Evolutionary conservation across 129 eudicot genomes (phyloP).

Genomic region (Flaveria brownii): DNA sequence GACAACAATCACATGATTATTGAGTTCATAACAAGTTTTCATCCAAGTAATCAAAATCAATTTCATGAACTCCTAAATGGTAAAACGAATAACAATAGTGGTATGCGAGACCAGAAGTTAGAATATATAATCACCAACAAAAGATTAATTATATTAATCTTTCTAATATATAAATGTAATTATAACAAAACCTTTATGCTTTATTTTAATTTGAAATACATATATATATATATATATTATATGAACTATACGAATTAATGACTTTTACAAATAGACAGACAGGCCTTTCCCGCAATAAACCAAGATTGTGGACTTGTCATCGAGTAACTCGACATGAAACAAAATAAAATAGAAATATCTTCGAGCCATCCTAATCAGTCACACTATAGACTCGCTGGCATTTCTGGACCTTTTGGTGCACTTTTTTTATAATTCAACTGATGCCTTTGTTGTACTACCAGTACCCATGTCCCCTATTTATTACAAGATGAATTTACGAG

Average conservation of each 20-base stretch:
- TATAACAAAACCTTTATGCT: not conserved
- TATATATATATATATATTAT: not conserved
- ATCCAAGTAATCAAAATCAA: too few species aligned
- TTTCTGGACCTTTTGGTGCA: constrained; percentile 30
- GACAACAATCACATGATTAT: too few species aligned
- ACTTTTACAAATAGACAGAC: not conserved
- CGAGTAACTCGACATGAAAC: constrained; percentile 16
- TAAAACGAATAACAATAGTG: too few species aligned
- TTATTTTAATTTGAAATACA: not conserved
- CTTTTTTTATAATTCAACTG: constrained; percentile 10
- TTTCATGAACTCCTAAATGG: too few species aligned
- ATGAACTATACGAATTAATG: not conserved
- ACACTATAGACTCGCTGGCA: constrained; percentile 28
- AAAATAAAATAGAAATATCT: constrained; percentile 19
- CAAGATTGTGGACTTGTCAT: constrained; percentile 23
- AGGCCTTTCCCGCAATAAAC: constrained; percentile 15
- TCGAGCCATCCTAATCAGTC: constrained; percentile 33
- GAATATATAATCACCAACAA: too few species aligned
- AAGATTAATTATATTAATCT: too few species aligned
- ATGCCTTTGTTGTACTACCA: constrained; percentile 7
- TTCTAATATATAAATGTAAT: too few species aligned
- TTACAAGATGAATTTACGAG: constrained; percentile 10
- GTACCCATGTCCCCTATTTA: constrained; percentile 28
- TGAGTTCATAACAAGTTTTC: too few species aligned
- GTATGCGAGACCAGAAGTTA: too few species aligned